These are phyloP conservation scores for Ophiosphaerella herpotricha DNA, from an alignment of 2,329 filamentous ascomycete genomes.

Conservation along the genomic window DNA sequence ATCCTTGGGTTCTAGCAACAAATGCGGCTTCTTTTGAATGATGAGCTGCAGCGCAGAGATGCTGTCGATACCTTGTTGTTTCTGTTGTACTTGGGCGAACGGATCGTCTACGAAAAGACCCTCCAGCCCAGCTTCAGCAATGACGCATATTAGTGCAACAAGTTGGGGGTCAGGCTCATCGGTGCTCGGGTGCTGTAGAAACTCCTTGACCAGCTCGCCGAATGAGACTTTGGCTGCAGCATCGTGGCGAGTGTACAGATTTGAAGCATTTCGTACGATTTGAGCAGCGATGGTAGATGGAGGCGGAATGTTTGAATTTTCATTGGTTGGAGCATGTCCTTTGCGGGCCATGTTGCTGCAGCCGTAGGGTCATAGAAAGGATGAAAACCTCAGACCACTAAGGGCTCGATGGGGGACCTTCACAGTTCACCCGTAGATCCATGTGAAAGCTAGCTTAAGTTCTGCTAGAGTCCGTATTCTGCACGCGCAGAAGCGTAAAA, in stretches of 20 bases:
- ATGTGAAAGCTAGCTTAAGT: too few relatives aligned
- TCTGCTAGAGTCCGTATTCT: too few relatives aligned
- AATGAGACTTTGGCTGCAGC: slow-evolving; percentile 74
- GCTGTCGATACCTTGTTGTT: slow-evolving; percentile 69
- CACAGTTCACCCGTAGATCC: too few relatives aligned
- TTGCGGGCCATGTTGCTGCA: slow-evolving; percentile 48
- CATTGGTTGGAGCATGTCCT: slow-evolving; percentile 20
- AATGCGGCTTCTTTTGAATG: slow-evolving; percentile 72
- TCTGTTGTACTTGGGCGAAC: slow-evolving; percentile 64
- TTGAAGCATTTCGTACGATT: slow-evolving; percentile 79
- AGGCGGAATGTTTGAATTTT: slow-evolving; percentile 31
- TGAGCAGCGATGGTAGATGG: slow-evolving; percentile 88
- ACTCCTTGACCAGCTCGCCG: slow-evolving; percentile 71
- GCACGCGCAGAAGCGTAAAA: too few relatives aligned
- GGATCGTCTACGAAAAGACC: slow-evolving; percentile 69
- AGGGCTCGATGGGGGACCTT: neutral
- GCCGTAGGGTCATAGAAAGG: slow-evolving; percentile 27
- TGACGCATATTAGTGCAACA: slow-evolving; percentile 84
- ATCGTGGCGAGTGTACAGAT: slow-evolving; percentile 64
- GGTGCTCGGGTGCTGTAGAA: slow-evolving; percentile 54
- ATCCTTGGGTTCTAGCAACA: slow-evolving; percentile 56
- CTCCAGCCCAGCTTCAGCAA: slow-evolving; percentile 78
- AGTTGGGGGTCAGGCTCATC: slow-evolving; percentile 71
- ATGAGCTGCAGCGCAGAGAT: slow-evolving; percentile 77
- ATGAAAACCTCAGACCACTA: neutral